Percentiles rank a stretch among this genome's conserved stretches.
Conservation (phyloP, 495 filamentous ascomycete genomes). For the Trichoderma asperelloides region DNA sequence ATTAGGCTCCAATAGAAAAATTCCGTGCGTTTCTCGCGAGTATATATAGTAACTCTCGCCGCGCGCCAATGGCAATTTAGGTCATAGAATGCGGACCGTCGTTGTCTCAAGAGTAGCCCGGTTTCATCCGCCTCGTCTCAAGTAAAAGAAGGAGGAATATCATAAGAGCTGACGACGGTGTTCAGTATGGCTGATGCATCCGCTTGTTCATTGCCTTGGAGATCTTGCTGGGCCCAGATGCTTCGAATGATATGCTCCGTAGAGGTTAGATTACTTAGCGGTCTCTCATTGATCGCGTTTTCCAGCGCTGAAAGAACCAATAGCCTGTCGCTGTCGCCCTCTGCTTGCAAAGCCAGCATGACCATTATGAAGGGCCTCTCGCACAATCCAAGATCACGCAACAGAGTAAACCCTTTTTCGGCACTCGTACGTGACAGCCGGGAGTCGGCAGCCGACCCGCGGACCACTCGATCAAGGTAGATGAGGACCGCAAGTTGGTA, state of each 20-base stretch:
- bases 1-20: not conserved
- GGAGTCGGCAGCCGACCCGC: not conserved
- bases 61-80: no score
- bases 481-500: constrained; percentile 5
- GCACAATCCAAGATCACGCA: not conserved
- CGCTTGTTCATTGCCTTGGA: not conserved
- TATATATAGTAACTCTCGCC: no score
- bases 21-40: no score
- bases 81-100: not conserved
- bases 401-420: not conserved
- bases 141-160: not conserved
- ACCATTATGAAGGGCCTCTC: not conserved
- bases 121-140: not conserved
- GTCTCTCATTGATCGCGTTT: not conserved
- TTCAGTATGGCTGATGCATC: not conserved
- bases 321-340: not conserved
- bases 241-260: not conserved
- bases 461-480: not conserved
- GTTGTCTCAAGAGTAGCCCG: not conserved
- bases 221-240: not conserved
- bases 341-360: not conserved
- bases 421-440: not conserved
- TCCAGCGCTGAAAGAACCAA: not conserved
- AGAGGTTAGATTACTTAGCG: not conserved
- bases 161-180: not conserved